Base-by-base conservation (phyloP, 2,329 filamentous ascomycete genomes). In the Blumeria hordei region DNA sequence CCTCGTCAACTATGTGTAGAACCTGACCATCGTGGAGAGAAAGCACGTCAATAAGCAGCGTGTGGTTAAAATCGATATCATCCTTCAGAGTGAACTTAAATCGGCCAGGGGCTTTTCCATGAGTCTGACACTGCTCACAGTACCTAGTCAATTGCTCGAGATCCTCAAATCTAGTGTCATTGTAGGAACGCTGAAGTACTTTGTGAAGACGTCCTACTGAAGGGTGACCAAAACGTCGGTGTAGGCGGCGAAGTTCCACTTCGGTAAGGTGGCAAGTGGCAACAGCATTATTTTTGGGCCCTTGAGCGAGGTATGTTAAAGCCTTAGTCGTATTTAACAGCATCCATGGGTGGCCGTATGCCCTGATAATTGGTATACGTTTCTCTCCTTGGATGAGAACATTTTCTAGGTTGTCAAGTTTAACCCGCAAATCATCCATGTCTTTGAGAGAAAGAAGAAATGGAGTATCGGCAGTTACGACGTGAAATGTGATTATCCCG, bases 1-100 rank as follows among this genome's bases (percentile, higher is more conserved):
- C 10, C 41, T 55, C 47, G 47, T 57, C 41, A 14, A 57, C 34
- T 21, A 55, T 47, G 44, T 57, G 41, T 28, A 57, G 5, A 6
- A 57, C 18, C 4, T 32, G 44, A 3, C 54, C 41, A 9, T 32
- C 33, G 21, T 33, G n/a, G 14, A 57, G 21, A 49, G 47, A 55
- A 4, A 55, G 21, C n/a, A 57, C 36, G 43, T 57, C 49, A 32
- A 57, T 28, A 36, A 55, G 16, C 3, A 57, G 11, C 2, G 55
- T 34, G 32, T 55, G 41, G 32, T 57, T 57, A 34, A 57, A 57
- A 7, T 53, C 2, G 9, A n/a, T 33, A 33, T 47, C 34, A 18
- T 47, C 36, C 33, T 49, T 45, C 4, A 55, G n/a, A 10, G 39
- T 37, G 28, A 55, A 55, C 36, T 55, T 55, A n/a, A 55, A 55